Evolutionary conservation across 352 stramenopile genomes (phyloP), one percentile per base, ranked within the genome.

Genomic region (Phytopythium delawarense): DNA sequence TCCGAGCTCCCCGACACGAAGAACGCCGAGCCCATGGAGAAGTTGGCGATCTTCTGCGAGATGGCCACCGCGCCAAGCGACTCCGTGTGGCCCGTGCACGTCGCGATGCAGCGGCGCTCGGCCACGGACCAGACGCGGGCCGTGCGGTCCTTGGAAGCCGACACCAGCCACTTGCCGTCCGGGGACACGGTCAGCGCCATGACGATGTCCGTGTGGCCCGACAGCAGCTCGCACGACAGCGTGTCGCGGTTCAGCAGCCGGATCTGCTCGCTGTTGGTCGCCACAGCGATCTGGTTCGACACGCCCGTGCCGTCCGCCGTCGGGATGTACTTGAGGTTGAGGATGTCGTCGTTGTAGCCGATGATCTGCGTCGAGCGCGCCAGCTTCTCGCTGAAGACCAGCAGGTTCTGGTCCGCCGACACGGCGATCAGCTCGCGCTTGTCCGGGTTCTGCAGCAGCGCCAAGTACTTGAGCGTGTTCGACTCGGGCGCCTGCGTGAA

Each of bases 301-400:
- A 49, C 52, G 28, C 78, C 72, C 9, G 70, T 63, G 35, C 79
- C 81, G 57, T 91, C 75, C 30, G 71, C 69, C 40, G 72, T 71
- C 7, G 92, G 93, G 59, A 99, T 85, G 56, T 97, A 95, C 71
- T 98, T 98, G 52, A 99, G 76, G 75, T 98, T 98, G 0, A 99
- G 79, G 52, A 99, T 97, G 69, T 99, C 97, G 66, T 99, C 97
- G 73, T 99, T 99, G 67, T 97, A 98, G 37, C 96, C 81, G 62
- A 95, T 92, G 61, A 93, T 92, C 65, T 94, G 82, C 18, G 79
- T 84, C 46, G 72, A 88, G 51, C 87, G 75, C 61, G 70, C 63
- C 35, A 96, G 71, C 18, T 77, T 72, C 54, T 85, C 75, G 64
- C 94, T 76, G 51, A 96, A 88, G 4, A 97, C 67, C 25, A 95